Percentiles rank a stretch among this genome's conserved stretches.
Evolutionary conservation across 2,329 filamentous ascomycete species (phyloP).

Genomic region (Sordariomycetes sp.): DNA sequence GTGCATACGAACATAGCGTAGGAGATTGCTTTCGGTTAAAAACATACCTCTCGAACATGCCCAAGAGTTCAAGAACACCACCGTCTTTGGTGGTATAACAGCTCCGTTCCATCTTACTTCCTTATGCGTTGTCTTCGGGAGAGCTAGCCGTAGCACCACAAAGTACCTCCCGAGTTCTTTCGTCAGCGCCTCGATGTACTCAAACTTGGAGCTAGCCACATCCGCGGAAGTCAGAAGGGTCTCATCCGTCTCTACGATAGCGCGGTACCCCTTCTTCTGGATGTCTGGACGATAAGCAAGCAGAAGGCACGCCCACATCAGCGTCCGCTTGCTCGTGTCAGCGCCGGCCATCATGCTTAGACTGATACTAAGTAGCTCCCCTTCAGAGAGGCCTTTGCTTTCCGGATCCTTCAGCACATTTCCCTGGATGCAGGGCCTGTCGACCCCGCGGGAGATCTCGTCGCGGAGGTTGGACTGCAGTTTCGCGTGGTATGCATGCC

Average conservation of each 20-base stretch:
- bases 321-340: constrained; percentile 15
- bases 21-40: not conserved
- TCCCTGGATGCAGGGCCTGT: constrained; percentile 56
- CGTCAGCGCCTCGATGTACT: constrained; percentile 53
- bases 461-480: constrained; percentile 11
- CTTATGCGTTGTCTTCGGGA: constrained; percentile 37
- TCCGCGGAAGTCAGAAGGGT: constrained; percentile 8
- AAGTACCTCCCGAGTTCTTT: constrained; percentile 56
- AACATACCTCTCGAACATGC: constrained; percentile 15
- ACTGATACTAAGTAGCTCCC: constrained; percentile 56
- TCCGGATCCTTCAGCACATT: constrained; percentile 59
- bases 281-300: constrained; percentile 16
- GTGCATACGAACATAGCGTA: not conserved
- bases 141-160: constrained; percentile 54
- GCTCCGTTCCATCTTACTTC: constrained; percentile 13
- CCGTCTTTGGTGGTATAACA: constrained; percentile 42
- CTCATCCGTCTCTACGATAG: constrained; percentile 8
- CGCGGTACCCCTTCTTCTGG: constrained; percentile 14
- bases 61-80: constrained; percentile 18
- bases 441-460: constrained; percentile 35
- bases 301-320: constrained; percentile 16
- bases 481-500: constrained; percentile 11
- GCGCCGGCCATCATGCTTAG: constrained; percentile 43
- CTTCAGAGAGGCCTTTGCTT: constrained; percentile 49
- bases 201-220: constrained; percentile 38